These are phyloP conservation scores for Boechera retrofracta DNA, from an alignment of 345 rosid genomes.

Conservation along the genomic window DNA sequence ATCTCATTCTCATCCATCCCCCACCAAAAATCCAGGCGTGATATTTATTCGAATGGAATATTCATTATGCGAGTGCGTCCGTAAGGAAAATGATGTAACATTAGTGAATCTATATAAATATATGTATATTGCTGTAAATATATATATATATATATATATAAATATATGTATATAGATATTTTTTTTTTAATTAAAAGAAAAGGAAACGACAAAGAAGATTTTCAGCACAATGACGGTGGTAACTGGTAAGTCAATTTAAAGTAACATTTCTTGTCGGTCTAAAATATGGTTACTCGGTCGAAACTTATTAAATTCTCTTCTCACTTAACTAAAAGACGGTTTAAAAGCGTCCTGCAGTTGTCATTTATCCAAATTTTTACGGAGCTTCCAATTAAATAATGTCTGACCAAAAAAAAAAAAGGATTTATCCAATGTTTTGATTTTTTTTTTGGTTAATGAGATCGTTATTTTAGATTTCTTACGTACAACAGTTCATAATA, in stretches of 20 bases:
- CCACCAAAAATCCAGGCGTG: conserved; percentile 36
- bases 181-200: background rate
- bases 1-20: conserved; percentile 38
- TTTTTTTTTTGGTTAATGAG: background rate
- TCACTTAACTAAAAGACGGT: conserved; percentile 3
- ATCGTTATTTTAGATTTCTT: background rate
- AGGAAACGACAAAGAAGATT: conserved; percentile 36
- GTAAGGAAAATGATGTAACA: conserved; percentile 39
- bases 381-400: background rate
- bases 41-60: conserved; percentile 34
- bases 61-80: conserved; percentile 44
- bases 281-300: conserved; percentile 22
- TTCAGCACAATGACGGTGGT: conserved; percentile 24
- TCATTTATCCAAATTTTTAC: conserved; percentile 1
- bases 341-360: background rate
- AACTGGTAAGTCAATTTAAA: conserved; percentile 20
- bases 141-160: no score
- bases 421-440: background rate
- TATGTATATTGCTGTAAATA: no score
- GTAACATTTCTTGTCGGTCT: conserved; percentile 28
- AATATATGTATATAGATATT: no score
- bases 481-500: no score
- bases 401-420: no score
- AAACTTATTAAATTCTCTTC: background rate
- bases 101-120: conserved; percentile 30